phyloP scores from a whole-genome alignment of 2,329 filamentous ascomycete species.

The Uncinocarpus reesii region DNA sequence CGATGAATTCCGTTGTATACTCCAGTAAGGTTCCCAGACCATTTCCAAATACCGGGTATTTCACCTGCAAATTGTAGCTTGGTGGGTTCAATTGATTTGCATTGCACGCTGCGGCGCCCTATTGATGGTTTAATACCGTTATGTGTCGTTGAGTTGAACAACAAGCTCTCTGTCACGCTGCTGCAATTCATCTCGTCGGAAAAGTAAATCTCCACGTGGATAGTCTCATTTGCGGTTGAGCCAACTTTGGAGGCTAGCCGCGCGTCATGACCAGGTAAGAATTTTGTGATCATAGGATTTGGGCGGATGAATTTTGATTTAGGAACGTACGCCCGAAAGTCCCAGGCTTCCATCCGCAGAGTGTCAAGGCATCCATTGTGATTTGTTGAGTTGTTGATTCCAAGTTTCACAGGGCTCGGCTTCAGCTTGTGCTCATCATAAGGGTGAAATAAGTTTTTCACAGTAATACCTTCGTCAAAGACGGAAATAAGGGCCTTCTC shows the following conservation, averaged over 20 bases:
- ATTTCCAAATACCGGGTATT: slow-evolving; percentile 46
- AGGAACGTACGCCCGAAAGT: slow-evolving; percentile 52
- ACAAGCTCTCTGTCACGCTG: slow-evolving; percentile 42
- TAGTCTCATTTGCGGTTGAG: slow-evolving; percentile 33
- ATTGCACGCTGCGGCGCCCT: slow-evolving; percentile 38
- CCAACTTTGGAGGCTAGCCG: slow-evolving; percentile 43
- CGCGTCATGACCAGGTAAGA: slow-evolving; percentile 51
- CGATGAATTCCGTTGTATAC: slow-evolving; percentile 53
- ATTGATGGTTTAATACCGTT: slow-evolving; percentile 37
- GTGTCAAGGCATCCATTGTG: slow-evolving; percentile 47
- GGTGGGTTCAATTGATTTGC: slow-evolving; percentile 32
- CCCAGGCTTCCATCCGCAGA: slow-evolving; percentile 46
- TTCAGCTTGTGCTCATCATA: slow-evolving; percentile 48
- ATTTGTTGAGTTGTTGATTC: slow-evolving; percentile 39
- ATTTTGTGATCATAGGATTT: slow-evolving; percentile 49
- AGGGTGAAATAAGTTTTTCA: slow-evolving; percentile 55
- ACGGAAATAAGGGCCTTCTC: slow-evolving; percentile 47
- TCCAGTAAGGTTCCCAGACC: slow-evolving; percentile 43
- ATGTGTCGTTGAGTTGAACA: slow-evolving; percentile 45
- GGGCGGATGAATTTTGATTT: slow-evolving; percentile 42
- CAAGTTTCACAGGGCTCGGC: slow-evolving; percentile 37
- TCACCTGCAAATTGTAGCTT: slow-evolving; percentile 39
- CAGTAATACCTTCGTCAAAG: slow-evolving; percentile 44
- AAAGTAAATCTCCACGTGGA: slow-evolving; percentile 49
- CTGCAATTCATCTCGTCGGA: slow-evolving; percentile 53